A percentile compares a stretch with the other conserved stretches of the same genome.
Conservation (phyloP, 352 stramenopile genomes). For the Globisporangium splendens region DNA sequence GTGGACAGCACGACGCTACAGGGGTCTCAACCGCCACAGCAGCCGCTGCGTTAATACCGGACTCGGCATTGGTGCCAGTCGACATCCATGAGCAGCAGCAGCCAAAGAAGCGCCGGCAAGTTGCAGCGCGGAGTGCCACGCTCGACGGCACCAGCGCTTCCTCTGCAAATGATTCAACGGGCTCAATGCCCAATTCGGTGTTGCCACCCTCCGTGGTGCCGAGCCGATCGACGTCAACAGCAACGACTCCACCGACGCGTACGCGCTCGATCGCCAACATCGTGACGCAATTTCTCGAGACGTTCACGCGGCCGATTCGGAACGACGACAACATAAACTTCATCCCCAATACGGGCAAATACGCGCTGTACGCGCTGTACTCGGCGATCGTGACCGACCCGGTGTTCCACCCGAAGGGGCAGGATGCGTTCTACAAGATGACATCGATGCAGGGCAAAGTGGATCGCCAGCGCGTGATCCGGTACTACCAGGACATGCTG, state of each 20-base stretch:
- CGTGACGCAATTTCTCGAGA: slow-evolving; percentile 44
- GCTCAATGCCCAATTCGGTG: too few species aligned
- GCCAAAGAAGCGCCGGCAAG: not conserved
- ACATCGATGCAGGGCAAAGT: slow-evolving; percentile 55
- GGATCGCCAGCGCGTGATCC: slow-evolving; percentile 48
- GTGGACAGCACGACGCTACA: not conserved
- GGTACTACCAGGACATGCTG: slow-evolving; percentile 30
- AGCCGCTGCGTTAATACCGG: not conserved
- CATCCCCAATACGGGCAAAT: slow-evolving; percentile 44
- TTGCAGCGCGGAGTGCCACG: not conserved
- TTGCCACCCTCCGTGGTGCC: too few species aligned
- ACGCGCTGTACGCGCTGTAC: slow-evolving; percentile 46
- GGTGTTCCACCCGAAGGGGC: slow-evolving; percentile 35
- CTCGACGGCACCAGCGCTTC: not conserved
- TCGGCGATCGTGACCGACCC: slow-evolving; percentile 27
- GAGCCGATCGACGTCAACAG: not conserved
- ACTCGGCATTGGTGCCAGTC: not conserved
- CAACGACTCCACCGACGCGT: slow-evolving; percentile 1
- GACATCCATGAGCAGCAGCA: not conserved
- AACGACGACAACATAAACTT: slow-evolving; percentile 64
- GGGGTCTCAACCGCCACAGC: not conserved
- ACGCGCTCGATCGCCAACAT: slow-evolving; percentile 25
- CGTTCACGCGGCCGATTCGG: slow-evolving; percentile 44
- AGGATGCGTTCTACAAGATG: slow-evolving; percentile 66
- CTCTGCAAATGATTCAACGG: too few species aligned